Base-by-base conservation (phyloP, 331 rosid species). In the Cydonia oblonga region DNA sequence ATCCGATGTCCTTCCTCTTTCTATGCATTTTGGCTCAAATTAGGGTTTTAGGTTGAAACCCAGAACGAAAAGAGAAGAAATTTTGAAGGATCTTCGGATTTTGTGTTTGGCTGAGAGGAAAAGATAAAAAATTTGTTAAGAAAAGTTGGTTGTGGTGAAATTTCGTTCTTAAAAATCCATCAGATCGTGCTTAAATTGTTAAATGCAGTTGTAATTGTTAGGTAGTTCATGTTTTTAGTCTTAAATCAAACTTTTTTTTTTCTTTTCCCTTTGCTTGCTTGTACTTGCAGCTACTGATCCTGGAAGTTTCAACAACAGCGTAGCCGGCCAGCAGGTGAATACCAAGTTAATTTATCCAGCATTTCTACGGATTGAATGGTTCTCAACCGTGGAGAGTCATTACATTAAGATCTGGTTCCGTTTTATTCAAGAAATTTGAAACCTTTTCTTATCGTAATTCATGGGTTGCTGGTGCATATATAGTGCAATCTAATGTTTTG, bases 281-380 rank as follows among this genome's bases (percentile, higher is more conserved):
- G 28, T 75, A 32, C 74, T 61, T 44, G 81, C 86, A 91, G 97
- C 76, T 49, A 75, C 87, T 63, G 99, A 95, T 82, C 81, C 96
- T 14, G 96, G 97, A 75, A 75, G 99, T 74, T 95, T 95, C 73
- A 95, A 91, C 86, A 91, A 91, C 87, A 95, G 97, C 76, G 99
- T 95, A 23, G 96, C 96, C 19, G 99, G 87, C 77, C 92, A 95
- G 75, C 99, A 95, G 99, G 99, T 95, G 84, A 73, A 88, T 80
- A 16, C 51, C 65, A 3, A 71, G 0, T 52, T 33, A 29, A 64
- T 75, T 75, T 10, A 15, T 70, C 19, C 6, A 28, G 23, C 54
- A 28, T 33, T 29, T 30, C 33, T 52, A 6, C 32, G 6, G 16
- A 42, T 6, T 38, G 22, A 70, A 52, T 54, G 14, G 70, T 35